Base-by-base conservation (phyloP, 352 stramenopile species). In the Globisporangium camurandrum region DNA sequence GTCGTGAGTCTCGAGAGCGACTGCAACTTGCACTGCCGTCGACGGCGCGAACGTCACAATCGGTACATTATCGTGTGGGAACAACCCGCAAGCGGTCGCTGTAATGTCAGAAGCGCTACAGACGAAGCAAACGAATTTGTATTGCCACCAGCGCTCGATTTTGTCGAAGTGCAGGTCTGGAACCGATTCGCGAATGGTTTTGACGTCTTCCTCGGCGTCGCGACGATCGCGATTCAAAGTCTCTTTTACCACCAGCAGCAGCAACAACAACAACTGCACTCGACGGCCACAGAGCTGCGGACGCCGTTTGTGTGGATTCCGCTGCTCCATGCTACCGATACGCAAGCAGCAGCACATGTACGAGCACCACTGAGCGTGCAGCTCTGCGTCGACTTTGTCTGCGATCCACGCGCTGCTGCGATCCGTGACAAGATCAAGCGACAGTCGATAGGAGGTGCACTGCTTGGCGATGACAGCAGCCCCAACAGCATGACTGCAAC, bases 111-210 rank as follows among this genome's bases (percentile, higher is more conserved):
- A 45, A 9, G 23, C 2, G 22, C 20, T n/a, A 6, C n/a, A 30
- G 14, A 26, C 11, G 39, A 36, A 4, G 16, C 19, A 4, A 30
- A 16, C n/a, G 37, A 30, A 34, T 53, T 39, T 22, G 4, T 65
- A 65, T 33, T 80, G 17, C 69, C 71, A 10, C n/a, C 59, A 0
- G 56, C 39, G 7, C 56, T 74, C 8, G 48, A 80, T 12, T 75
- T 48, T 51, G 48, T 86, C 46, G 68, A 86, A 36, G 38, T 86
- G 3, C 70, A 88, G 50, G 44, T 84, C 16, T 88, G 77, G 77
- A 86, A 86, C 51, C 62, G 54, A 4, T 85, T 86, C 43, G 51
- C 60, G 19, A 75, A 57, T 11, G 72, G 70, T 14, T 67, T 85
- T 40, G 66, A 78, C 20, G 68, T 85, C 4, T 82, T 83, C 31